A percentile compares a stretch with the other conserved stretches of the same genome.
phyloP scores from a whole-genome alignment of 345 rosid genomes.

The Citrus trifoliata region DNA sequence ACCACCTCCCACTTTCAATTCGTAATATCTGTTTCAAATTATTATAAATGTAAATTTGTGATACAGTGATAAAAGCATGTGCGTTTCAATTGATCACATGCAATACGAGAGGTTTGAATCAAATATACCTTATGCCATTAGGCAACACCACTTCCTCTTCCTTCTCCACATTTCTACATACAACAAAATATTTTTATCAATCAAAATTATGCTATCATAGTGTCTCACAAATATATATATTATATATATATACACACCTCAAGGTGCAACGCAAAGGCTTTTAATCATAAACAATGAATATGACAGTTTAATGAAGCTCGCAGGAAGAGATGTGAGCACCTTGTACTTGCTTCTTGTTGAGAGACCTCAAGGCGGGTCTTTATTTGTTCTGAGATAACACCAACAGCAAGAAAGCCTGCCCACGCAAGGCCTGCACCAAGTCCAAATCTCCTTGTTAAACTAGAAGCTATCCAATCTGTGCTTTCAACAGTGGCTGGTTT shows the following conservation, averaged over 20 bases:
- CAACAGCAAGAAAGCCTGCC: conserved; percentile 77
- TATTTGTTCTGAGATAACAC: conserved; percentile 84
- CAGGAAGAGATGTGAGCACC: conserved; percentile 29
- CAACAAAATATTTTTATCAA: neutral
- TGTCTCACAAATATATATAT: neutral
- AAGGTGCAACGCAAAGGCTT: no score
- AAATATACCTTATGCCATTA: conserved; percentile 68
- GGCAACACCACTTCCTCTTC: conserved; percentile 72
- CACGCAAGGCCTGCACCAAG: conserved; percentile 91
- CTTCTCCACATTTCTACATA: conserved; percentile 65
- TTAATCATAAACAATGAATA: no score
- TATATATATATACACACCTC: no score
- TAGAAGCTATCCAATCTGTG: conserved; percentile 91
- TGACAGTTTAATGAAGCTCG: no score
- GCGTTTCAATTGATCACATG: neutral
- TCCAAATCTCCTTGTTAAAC: conserved; percentile 80
- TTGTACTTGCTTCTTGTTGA: conserved; percentile 73
- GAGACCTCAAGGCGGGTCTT: conserved; percentile 84
- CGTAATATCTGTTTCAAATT: conserved; percentile 56
- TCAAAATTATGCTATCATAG: neutral
- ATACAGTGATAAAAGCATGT: neutral
- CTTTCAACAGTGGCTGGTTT: conserved; percentile 41
- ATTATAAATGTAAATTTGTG: neutral
- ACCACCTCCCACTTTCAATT: conserved; percentile 83
- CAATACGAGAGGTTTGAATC: neutral